phyloP scores from a whole-genome alignment of 169 alveolate genomes.

The Cystoisospora suis region DNA sequence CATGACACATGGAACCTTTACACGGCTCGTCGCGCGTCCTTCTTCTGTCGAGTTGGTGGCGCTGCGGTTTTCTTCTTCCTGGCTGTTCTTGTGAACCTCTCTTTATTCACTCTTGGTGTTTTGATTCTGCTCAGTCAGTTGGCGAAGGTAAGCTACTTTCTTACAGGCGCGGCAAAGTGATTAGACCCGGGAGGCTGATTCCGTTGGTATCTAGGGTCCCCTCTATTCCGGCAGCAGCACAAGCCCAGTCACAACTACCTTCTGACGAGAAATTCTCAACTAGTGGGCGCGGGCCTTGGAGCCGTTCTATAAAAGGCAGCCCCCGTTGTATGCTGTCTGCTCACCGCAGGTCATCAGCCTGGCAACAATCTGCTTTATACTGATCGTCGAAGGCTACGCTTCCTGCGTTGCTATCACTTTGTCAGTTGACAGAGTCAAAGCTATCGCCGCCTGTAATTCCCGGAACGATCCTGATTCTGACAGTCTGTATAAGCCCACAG shows the following conservation, averaged over 20 bases:
- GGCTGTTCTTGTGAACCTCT: background rate
- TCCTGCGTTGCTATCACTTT: slow-evolving; percentile 3
- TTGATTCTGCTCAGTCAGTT: background rate
- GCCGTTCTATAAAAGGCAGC: too few relatives aligned
- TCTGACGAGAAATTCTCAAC: too few relatives aligned
- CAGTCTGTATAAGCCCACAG: background rate
- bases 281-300: too few relatives aligned
- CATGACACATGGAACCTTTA: background rate
- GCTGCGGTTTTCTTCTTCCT: background rate
- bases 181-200: too few relatives aligned
- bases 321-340: too few relatives aligned
- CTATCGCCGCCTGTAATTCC: background rate
- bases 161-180: too few relatives aligned
- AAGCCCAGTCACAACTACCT: too few relatives aligned
- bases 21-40: background rate
- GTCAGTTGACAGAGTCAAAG: background rate
- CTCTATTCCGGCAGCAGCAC: too few relatives aligned
- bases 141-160: background rate
- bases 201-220: too few relatives aligned
- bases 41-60: background rate
- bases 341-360: background rate
- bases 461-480: background rate
- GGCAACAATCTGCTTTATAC: background rate
- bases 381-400: background rate
- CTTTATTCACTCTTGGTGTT: background rate